Evolutionary conservation across 768 basidiomycete species (phyloP).

Genomic region (Rhodotorula babjevae): DNA sequence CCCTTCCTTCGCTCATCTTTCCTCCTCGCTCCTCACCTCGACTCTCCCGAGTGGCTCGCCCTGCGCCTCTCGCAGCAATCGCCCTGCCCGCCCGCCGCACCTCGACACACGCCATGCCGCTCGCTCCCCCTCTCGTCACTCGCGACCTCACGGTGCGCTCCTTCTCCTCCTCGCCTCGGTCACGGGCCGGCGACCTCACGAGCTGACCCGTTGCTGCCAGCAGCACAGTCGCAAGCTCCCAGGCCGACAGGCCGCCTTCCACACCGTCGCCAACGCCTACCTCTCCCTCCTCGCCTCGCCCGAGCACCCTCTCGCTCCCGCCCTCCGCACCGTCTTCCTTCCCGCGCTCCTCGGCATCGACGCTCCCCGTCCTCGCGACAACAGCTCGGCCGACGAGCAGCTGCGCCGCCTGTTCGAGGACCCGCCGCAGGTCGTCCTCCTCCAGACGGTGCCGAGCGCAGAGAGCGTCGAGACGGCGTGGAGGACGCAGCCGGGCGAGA

Average conservation of each 20-base stretch:
- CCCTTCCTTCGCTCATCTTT: not conserved
- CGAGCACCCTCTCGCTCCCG: not conserved
- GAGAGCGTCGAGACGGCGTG: slow-evolving; percentile 16
- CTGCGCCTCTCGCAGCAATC: too few relatives aligned
- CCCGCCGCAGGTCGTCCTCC: slow-evolving; percentile 11
- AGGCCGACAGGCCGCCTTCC: slow-evolving; percentile 6
- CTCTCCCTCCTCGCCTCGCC: slow-evolving; percentile 24
- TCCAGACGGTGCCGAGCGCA: slow-evolving; percentile 18
- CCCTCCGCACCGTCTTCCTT: slow-evolving; percentile 30
- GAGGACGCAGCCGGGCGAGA: not conserved
- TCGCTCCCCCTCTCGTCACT: slow-evolving; percentile 1
- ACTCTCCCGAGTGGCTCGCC: not conserved
- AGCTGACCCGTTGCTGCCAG: not conserved
- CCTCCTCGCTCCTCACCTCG: not conserved
- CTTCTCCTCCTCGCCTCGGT: too few relatives aligned
- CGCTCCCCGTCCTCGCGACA: not conserved
- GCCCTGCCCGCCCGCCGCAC: too few relatives aligned
- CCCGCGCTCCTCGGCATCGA: slow-evolving; percentile 22
- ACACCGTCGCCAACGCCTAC: slow-evolving; percentile 12
- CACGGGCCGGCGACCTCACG: not conserved
- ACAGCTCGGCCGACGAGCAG: not conserved
- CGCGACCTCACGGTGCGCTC: slow-evolving; percentile 21
- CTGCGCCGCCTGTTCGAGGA: slow-evolving; percentile 4
- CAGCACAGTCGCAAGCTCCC: slow-evolving; percentile 30
- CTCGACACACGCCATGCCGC: too few relatives aligned